phyloP scores from a whole-genome alignment of 1,139 yeast species.

The Magnusiomyces suaveolens region DNA sequence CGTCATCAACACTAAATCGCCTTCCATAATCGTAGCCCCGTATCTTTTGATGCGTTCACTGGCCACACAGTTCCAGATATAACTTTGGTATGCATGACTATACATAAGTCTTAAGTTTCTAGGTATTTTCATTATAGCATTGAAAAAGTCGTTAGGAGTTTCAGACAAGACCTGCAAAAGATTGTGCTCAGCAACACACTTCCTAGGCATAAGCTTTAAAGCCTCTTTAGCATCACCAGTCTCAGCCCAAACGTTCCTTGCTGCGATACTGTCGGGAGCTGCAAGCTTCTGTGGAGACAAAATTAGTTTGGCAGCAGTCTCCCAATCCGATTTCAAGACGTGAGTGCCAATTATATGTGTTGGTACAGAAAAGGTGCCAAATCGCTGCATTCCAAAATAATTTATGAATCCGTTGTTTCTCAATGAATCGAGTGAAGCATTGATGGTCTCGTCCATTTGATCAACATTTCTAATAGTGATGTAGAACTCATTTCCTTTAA shows the following conservation, averaged over 20 bases:
- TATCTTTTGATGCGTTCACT: constrained; percentile 63
- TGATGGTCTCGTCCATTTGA: constrained; percentile 37
- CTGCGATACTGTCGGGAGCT: constrained; percentile 71
- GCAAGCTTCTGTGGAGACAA: constrained; percentile 79
- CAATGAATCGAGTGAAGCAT: constrained; percentile 49
- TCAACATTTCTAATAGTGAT: constrained; percentile 72
- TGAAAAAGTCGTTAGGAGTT: constrained; percentile 46
- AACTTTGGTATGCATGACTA: constrained; percentile 95
- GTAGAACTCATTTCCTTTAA: constrained; percentile 77
- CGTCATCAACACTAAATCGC: constrained; percentile 63
- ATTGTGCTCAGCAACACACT: constrained; percentile 76
- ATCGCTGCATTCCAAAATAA: constrained; percentile 94
- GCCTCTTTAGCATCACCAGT: constrained; percentile 60
- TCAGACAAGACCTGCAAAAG: constrained; percentile 50
- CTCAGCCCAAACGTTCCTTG: constrained; percentile 72
- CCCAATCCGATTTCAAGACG: constrained; percentile 66
- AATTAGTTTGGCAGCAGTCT: constrained; percentile 65
- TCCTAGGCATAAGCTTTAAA: constrained; percentile 67
- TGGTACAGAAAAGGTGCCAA: constrained; percentile 89
- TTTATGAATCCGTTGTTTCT: constrained; percentile 71
- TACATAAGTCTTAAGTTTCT: constrained; percentile 89
- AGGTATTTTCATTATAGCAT: constrained; percentile 85
- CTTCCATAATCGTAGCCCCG: constrained; percentile 64
- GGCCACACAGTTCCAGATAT: constrained; percentile 84
- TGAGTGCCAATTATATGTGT: constrained; percentile 78